Percentiles rank a stretch among this genome's conserved stretches.
These are phyloP conservation scores for Microthlaspi erraticum DNA, from an alignment of 345 rosid genomes.

Conservation along the genomic window DNA sequence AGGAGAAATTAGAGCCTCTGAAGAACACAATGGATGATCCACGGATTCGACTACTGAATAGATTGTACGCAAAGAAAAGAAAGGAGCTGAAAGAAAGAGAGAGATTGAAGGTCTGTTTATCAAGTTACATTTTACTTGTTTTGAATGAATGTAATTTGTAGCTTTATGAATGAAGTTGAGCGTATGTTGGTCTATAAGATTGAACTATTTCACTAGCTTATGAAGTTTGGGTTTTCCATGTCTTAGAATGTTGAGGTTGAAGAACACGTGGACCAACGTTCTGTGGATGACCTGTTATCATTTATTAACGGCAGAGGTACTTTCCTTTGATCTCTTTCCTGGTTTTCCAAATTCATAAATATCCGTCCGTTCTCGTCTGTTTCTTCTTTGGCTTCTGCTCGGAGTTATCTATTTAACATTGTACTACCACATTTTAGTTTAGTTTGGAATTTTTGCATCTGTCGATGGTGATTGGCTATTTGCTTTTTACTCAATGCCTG, in stretches of 20 bases:
- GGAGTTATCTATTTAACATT: conserved; percentile 4
- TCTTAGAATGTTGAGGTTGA: conserved; percentile 75
- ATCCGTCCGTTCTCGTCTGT: not conserved
- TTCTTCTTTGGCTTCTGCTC: conserved; percentile 20
- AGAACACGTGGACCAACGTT: conserved; percentile 78
- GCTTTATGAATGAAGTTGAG: conserved; percentile 10
- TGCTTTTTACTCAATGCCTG: conserved; percentile 4
- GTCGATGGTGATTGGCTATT: not conserved
- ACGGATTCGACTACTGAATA: conserved; percentile 79
- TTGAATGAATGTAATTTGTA: conserved; percentile 19
- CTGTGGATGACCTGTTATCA: conserved; percentile 85
- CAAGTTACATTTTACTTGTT: conserved; percentile 12
- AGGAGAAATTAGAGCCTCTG: conserved; percentile 91
- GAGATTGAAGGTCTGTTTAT: conserved; percentile 63
- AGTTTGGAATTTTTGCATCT: not conserved
- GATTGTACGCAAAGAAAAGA: conserved; percentile 84
- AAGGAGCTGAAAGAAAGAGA: conserved; percentile 82
- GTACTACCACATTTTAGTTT: not conserved
- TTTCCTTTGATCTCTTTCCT: conserved; percentile 29
- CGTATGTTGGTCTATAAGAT: not conserved
- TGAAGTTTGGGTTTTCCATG: conserved; percentile 35
- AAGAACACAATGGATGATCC: conserved; percentile 84
- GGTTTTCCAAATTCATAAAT: conserved; percentile 8
- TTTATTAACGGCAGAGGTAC: conserved; percentile 86
- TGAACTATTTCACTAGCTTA: conserved; percentile 30